Conservation (phyloP, 805 yeast genomes). For the Ogataea salicorniae region DNA sequence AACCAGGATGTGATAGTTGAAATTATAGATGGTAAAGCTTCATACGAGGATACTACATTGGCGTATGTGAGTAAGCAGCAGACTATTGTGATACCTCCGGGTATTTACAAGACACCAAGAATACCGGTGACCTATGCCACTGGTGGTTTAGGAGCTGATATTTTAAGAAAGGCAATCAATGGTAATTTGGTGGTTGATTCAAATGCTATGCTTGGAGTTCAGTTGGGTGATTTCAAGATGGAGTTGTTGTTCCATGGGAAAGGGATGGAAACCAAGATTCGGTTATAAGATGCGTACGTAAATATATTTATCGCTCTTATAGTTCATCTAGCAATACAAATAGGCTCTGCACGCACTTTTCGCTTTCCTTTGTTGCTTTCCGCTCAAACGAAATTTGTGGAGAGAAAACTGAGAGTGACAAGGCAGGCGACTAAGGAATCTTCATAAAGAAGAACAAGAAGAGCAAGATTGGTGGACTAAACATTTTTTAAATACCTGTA, state of each 20-base stretch:
- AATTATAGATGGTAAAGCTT: slow-evolving; percentile 43
- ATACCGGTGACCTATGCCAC: slow-evolving; percentile 43
- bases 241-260: slow-evolving; percentile 42
- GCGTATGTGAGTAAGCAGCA: slow-evolving; percentile 42
- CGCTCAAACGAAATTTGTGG: not conserved
- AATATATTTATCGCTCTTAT: not conserved
- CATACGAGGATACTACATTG: slow-evolving; percentile 39
- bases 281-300: slow-evolving; percentile 10
- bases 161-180: slow-evolving; percentile 45
- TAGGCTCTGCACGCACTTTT: too few species aligned
- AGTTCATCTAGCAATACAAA: too few species aligned
- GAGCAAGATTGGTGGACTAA: too few species aligned
- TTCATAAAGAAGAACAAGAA: too few species aligned
- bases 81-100: slow-evolving; percentile 44
- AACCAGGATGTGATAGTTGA: slow-evolving; percentile 41
- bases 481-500: too few species aligned
- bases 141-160: slow-evolving; percentile 42
- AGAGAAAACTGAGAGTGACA: not conserved
- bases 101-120: slow-evolving; percentile 43
- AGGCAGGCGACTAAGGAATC: too few species aligned
- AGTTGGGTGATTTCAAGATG: slow-evolving; percentile 35
- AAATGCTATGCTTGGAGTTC: slow-evolving; percentile 37
- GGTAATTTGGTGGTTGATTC: slow-evolving; percentile 46
- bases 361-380: too few species aligned
- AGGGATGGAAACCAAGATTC: slow-evolving; percentile 38